These are phyloP conservation scores for Saksenaea vasiformis DNA, from an alignment of 371 early-diverging fungal species.

Conservation along the genomic window DNA sequence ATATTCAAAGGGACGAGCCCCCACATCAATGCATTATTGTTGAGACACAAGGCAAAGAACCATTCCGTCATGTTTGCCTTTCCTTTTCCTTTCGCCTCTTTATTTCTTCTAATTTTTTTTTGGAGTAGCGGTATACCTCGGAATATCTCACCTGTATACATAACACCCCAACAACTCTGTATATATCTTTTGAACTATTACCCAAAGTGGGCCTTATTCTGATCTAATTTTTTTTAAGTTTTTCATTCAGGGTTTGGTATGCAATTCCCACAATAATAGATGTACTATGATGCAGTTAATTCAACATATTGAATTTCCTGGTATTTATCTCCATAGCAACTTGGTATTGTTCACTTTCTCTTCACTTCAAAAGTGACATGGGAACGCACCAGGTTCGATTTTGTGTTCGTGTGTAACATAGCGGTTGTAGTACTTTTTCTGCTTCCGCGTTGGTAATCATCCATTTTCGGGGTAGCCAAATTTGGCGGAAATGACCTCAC, in stretches of 20 bases:
- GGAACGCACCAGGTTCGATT: not conserved
- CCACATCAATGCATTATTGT: not conserved
- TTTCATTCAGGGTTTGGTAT: not conserved
- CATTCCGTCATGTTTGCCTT: not conserved
- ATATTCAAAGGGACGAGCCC: not conserved
- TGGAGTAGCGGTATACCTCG: not conserved
- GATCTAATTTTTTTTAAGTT: constrained; percentile 7
- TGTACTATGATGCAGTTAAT: not conserved
- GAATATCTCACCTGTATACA: not conserved
- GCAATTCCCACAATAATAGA: not conserved
- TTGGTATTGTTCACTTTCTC: not conserved
- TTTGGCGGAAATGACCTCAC: constrained; percentile 3
- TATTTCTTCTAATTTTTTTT: not conserved
- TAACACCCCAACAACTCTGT: not conserved
- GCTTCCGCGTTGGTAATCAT: not conserved
- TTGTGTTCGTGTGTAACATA: not conserved
- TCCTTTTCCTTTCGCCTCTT: not conserved
- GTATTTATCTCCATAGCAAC: not conserved
- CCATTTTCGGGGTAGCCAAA: constrained; percentile 2
- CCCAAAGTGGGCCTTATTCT: not conserved
- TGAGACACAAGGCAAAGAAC: not conserved
- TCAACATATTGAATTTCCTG: not conserved
- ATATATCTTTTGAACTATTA: not conserved
- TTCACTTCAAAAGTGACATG: constrained; percentile 1
- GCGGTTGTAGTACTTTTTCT: not conserved